Conservation (phyloP, 257 asterid genomes). For the Fraxinus cuspidata region DNA sequence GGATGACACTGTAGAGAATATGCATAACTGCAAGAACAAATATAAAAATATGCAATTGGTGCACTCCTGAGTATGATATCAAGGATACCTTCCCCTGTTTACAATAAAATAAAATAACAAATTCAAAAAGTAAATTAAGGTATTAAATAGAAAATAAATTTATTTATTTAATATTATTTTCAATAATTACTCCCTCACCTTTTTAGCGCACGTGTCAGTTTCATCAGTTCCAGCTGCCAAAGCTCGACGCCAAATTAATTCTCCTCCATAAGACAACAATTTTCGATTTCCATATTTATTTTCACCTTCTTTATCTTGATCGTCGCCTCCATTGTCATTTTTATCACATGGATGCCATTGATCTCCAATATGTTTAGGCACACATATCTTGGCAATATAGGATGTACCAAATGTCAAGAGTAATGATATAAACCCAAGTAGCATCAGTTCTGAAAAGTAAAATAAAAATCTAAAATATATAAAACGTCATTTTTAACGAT, state of each 20-base stretch:
- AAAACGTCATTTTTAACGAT: background rate
- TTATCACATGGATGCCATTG: constrained; percentile 64
- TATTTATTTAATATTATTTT: too few species aligned
- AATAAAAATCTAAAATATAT: background rate
- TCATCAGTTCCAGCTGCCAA: constrained; percentile 37
- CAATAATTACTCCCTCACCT: constrained; percentile 15
- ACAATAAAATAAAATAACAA: background rate
- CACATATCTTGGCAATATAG: constrained; percentile 50
- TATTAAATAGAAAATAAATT: background rate
- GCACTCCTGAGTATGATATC: constrained; percentile 49
- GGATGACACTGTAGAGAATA: constrained; percentile 45
- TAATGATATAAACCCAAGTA: constrained; percentile 67
- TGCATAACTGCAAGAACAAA: constrained; percentile 53
- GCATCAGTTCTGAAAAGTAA: constrained; percentile 50
- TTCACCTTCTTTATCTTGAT: background rate
- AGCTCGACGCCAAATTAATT: constrained; percentile 42
- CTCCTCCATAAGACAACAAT: constrained; percentile 33
- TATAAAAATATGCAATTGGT: constrained; percentile 54
- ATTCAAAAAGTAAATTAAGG: background rate
- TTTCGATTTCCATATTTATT: constrained; percentile 32
- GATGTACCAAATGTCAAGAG: constrained; percentile 58
- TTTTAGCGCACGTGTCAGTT: constrained; percentile 28
- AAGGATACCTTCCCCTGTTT: constrained; percentile 44
- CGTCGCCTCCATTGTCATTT: background rate
- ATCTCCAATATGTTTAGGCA: constrained; percentile 45